These are phyloP conservation scores for Akanthomyces dipterigenus DNA, from an alignment of 2,329 filamentous ascomycete species.

Conservation along the genomic window DNA sequence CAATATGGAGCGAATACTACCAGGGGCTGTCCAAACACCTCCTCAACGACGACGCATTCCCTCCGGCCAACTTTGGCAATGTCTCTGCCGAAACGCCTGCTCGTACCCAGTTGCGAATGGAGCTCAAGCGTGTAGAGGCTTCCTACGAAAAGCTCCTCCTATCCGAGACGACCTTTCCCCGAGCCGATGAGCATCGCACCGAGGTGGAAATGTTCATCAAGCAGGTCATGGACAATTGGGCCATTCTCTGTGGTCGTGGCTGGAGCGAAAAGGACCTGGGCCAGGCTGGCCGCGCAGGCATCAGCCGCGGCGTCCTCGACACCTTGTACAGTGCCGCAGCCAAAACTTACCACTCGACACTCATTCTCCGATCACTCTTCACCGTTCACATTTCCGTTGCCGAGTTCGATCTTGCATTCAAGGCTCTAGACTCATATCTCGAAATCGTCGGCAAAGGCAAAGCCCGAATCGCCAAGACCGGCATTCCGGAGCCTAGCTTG, in stretches of 20 bases:
- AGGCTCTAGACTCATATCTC: constrained; percentile 85
- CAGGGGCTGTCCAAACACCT: constrained; percentile 69
- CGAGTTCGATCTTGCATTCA: constrained; percentile 87
- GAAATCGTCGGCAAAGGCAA: constrained; percentile 83
- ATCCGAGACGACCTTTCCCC: constrained; percentile 74
- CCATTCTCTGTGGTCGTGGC: constrained; percentile 66
- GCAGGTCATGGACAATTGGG: constrained; percentile 79
- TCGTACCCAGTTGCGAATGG: constrained; percentile 60
- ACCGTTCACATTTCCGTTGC: constrained; percentile 79
- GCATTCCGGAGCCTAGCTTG: constrained; percentile 61
- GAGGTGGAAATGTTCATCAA: constrained; percentile 80
- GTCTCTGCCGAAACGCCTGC: constrained; percentile 44
- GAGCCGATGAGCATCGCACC: constrained; percentile 68
- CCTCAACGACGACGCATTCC: constrained; percentile 56
- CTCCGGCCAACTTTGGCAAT: constrained; percentile 38
- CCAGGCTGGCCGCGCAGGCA: constrained; percentile 67
- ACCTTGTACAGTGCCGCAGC: constrained; percentile 85
- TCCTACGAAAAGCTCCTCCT: constrained; percentile 76
- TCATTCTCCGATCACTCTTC: constrained; percentile 80
- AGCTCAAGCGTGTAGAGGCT: constrained; percentile 72
- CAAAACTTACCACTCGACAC: constrained; percentile 91
- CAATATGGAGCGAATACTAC: constrained; percentile 85
- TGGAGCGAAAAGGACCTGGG: constrained; percentile 81
- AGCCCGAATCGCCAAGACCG: constrained; percentile 72
- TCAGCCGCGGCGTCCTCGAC: constrained; percentile 74